Conservation (phyloP, 345 rosid genomes). For the Pistacia integerrima region DNA sequence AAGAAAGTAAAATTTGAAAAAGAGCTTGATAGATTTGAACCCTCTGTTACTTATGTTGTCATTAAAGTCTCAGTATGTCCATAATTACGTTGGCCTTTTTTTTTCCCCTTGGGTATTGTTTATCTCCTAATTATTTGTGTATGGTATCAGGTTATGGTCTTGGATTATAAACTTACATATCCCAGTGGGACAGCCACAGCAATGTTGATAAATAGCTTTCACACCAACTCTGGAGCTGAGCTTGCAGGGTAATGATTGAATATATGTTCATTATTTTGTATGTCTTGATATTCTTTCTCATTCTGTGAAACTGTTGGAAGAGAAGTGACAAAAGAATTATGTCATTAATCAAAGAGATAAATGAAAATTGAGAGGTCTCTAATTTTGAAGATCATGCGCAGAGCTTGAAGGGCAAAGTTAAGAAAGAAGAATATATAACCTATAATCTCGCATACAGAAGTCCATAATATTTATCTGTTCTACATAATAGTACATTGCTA, state of each 20-base stretch:
- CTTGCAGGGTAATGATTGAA: slow-evolving; percentile 70
- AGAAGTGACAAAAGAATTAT: background rate
- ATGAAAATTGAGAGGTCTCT: background rate
- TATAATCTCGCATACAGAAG: background rate
- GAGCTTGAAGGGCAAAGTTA: background rate
- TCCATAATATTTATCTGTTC: background rate
- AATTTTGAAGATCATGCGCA: background rate
- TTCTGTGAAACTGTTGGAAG: background rate
- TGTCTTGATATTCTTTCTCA: slow-evolving; percentile 4
- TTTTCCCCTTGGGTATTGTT: background rate
- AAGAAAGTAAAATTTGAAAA: background rate
- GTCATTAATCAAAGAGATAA: background rate
- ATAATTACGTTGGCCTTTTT: background rate
- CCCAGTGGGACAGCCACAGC: slow-evolving; percentile 98
- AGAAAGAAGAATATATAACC: background rate
- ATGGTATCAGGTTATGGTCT: slow-evolving; percentile 69
- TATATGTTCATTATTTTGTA: background rate
- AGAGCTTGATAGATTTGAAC: background rate
- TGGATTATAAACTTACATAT: slow-evolving; percentile 92
- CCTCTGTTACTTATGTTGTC: background rate
- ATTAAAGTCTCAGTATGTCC: background rate
- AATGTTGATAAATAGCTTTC: slow-evolving; percentile 94
- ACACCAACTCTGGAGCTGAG: slow-evolving; percentile 83
- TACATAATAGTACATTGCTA: background rate
- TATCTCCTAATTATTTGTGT: slow-evolving; percentile 7